Percentiles rank a stretch among this genome's conserved stretches.
phyloP scores from a whole-genome alignment of 805 yeast species.

The Jamesozyma lodderae region DNA sequence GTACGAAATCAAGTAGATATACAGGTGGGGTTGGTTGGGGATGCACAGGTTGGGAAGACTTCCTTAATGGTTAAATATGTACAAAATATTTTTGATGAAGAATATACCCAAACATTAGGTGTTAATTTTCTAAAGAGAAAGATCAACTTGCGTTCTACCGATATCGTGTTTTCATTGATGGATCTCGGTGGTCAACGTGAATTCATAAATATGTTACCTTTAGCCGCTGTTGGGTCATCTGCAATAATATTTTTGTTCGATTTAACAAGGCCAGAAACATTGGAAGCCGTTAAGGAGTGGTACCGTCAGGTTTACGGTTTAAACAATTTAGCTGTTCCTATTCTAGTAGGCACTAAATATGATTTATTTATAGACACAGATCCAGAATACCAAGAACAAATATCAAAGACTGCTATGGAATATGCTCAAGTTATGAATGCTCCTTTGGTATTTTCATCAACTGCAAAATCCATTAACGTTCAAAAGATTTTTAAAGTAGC shows the following conservation, averaged over 20 bases:
- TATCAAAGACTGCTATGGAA: slow-evolving; percentile 72
- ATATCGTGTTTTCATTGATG: slow-evolving; percentile 87
- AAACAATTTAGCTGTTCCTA: slow-evolving; percentile 83
- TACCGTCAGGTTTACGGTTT: slow-evolving; percentile 84
- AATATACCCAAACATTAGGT: slow-evolving; percentile 88
- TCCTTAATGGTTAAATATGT: slow-evolving; percentile 94
- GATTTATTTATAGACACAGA: slow-evolving; percentile 77
- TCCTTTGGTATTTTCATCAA: slow-evolving; percentile 76
- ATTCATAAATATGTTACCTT: slow-evolving; percentile 89
- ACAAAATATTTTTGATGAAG: slow-evolving; percentile 88
- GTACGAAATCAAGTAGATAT: slow-evolving; percentile 26
- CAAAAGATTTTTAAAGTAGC: slow-evolving; percentile 90
- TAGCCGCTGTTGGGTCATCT: slow-evolving; percentile 86
- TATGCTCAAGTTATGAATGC: slow-evolving; percentile 89
- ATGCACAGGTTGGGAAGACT: slow-evolving; percentile 93
- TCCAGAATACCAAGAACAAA: slow-evolving; percentile 70
- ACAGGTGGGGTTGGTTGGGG: slow-evolving; percentile 90
- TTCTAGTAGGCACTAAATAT: slow-evolving; percentile 87
- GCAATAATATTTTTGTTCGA: slow-evolving; percentile 88
- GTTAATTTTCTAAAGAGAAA: slow-evolving; percentile 92
- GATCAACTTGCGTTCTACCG: slow-evolving; percentile 74
- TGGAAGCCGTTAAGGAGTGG: slow-evolving; percentile 90
- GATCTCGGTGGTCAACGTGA: slow-evolving; percentile 95
- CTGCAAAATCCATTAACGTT: slow-evolving; percentile 84
- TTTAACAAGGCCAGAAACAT: slow-evolving; percentile 73